phyloP scores from a whole-genome alignment of 306 rosid species.

The Quercus gilva region DNA sequence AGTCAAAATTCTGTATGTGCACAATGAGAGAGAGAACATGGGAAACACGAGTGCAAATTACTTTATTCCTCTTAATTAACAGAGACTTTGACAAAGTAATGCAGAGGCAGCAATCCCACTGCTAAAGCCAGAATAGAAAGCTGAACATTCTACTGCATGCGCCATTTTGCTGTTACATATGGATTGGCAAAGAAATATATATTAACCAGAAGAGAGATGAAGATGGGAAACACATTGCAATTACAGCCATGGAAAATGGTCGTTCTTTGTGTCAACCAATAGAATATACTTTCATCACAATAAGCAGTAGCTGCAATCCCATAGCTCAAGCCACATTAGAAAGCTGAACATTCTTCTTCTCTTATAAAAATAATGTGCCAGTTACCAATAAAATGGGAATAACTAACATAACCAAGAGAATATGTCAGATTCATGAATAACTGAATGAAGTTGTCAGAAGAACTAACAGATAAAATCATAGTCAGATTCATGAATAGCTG shows the following conservation, averaged over 20 bases:
- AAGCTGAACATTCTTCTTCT: background rate
- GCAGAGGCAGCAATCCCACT: conserved; percentile 9
- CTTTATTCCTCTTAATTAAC: conserved; percentile 11
- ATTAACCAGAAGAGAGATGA: too few relatives aligned
- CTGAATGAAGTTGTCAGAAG: background rate
- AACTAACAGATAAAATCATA: background rate
- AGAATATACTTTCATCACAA: background rate
- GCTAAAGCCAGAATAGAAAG: conserved; percentile 15
- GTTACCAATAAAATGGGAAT: background rate
- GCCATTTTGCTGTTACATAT: background rate
- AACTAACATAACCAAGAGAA: background rate
- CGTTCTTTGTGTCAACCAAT: too few relatives aligned
- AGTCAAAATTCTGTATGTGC: background rate
- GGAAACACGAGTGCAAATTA: conserved; percentile 3
- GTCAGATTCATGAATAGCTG: too few relatives aligned
- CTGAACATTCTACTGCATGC: conserved; percentile 25
- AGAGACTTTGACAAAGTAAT: conserved; percentile 25
- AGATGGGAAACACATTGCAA: too few relatives aligned
- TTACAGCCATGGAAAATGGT: too few relatives aligned
- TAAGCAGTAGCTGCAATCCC: conserved; percentile 16
- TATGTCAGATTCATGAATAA: background rate
- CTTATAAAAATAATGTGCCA: background rate
- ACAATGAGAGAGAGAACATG: background rate
- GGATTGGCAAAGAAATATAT: too few relatives aligned
- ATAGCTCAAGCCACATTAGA: conserved; percentile 14